Evolutionary conservation across 768 basidiomycete species (phyloP).

Genomic region (Podaxis sp.): DNA sequence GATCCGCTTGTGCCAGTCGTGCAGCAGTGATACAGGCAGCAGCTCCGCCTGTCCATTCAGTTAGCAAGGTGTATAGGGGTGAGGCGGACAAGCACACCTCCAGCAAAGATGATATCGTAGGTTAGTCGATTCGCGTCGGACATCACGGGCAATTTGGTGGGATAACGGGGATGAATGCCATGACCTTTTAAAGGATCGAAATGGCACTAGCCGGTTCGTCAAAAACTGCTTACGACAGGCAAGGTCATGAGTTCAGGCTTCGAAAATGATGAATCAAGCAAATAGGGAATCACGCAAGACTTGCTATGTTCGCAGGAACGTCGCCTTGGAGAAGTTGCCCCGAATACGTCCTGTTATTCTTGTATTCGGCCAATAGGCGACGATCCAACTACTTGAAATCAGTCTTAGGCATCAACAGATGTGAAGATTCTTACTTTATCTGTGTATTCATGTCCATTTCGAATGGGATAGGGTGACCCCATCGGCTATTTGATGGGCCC

Average conservation of each 20-base stretch:
- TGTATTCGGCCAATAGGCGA: not conserved
- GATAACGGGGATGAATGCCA: not conserved
- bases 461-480: not conserved
- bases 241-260: slow-evolving; percentile 2
- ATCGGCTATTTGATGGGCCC: not conserved
- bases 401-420: not conserved
- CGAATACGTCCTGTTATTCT: not conserved
- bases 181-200: not conserved
- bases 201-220: not conserved
- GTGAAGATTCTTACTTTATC: not conserved
- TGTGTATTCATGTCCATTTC: not conserved
- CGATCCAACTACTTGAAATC: not conserved
- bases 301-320: not conserved
- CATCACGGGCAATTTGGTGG: not conserved
- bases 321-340: not conserved
- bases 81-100: slow-evolving; percentile 36
- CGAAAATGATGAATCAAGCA: not conserved
- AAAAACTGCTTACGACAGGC: not conserved
- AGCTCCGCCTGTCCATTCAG: slow-evolving; percentile 41
- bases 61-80: not conserved
- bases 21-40: slow-evolving; percentile 57
- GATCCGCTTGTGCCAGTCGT: slow-evolving; percentile 53
- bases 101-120: slow-evolving; percentile 56
- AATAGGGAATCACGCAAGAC: not conserved
- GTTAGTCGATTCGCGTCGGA: slow-evolving; percentile 1